phyloP scores from a whole-genome alignment of 768 basidiomycete species.

The Kwoniella heveanensis region DNA sequence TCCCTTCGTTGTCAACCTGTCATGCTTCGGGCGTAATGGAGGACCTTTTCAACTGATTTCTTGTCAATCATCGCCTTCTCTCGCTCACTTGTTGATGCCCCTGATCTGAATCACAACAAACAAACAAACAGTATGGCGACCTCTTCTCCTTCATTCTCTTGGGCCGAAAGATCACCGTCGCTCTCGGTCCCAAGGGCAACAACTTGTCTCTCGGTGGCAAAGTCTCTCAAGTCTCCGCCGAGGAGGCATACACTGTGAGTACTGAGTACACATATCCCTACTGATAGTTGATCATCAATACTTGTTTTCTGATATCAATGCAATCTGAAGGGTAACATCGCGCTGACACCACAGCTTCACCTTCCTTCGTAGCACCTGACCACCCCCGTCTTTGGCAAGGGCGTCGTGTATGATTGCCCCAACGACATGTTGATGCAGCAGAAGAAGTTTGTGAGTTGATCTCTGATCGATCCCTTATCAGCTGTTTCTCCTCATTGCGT shows the following conservation, averaged over 20 bases:
- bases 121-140: constrained; percentile 73
- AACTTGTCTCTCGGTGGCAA: constrained; percentile 95
- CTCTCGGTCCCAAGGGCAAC: constrained; percentile 86
- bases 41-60: too few relatives aligned
- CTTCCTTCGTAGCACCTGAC: constrained; percentile 72
- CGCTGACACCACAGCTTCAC: not conserved
- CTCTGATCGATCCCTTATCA: too few relatives aligned
- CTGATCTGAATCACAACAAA: not conserved
- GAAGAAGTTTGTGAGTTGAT: constrained; percentile 76
- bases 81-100: too few relatives aligned
- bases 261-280: too few relatives aligned
- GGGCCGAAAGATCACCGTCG: constrained; percentile 86
- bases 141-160: constrained; percentile 94
- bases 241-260: constrained; percentile 81
- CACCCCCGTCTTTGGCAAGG: constrained; percentile 93
- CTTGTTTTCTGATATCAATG: too few relatives aligned
- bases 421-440: constrained; percentile 98
- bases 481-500: too few relatives aligned
- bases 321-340: too few relatives aligned
- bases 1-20: too few relatives aligned
- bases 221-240: constrained; percentile 85
- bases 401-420: constrained; percentile 95
- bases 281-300: too few relatives aligned
- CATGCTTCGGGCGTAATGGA: too few relatives aligned
- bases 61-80: too few relatives aligned